Evolutionary conservation across 2,329 filamentous ascomycete genomes (phyloP).

Genomic region (Blastomyces parvus): DNA sequence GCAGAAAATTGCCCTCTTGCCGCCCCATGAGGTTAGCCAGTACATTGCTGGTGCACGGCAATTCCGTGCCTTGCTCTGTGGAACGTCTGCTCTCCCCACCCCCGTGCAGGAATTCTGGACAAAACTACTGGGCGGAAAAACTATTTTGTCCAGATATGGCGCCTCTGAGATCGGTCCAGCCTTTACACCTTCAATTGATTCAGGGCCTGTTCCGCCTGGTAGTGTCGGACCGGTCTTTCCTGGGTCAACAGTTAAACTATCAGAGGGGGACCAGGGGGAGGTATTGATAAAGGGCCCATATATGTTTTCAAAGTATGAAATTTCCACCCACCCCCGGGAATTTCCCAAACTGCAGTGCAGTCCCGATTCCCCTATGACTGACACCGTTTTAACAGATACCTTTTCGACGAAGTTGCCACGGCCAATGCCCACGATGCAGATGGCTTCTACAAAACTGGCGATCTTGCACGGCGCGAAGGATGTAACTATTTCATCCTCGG

Average conservation of each 20-base stretch:
- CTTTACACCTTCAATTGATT: constrained; percentile 28
- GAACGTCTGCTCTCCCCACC: constrained; percentile 12
- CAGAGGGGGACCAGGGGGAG: constrained; percentile 21
- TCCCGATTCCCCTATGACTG: not conserved
- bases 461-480: constrained; percentile 14
- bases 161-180: constrained; percentile 35
- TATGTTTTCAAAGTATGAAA: constrained; percentile 15
- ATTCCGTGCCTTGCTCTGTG: constrained; percentile 12
- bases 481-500: constrained; percentile 18
- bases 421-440: constrained; percentile 12
- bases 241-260: constrained; percentile 32
- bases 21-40: not conserved
- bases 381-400: constrained; percentile 1
- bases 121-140: constrained; percentile 17
- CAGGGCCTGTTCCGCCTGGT: constrained; percentile 19
- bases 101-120: constrained; percentile 14
- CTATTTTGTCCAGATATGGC: constrained; percentile 25
- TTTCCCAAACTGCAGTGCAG: not conserved
- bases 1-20: constrained; percentile 7
- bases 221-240: constrained; percentile 28
- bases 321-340: constrained; percentile 16
- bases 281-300: constrained; percentile 15
- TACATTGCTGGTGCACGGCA: constrained; percentile 12
- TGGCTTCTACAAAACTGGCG: constrained; percentile 18
- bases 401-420: constrained; percentile 9